Conservation (phyloP, 139 green algal genomes). For the Chlamydomonas sp. region DNA sequence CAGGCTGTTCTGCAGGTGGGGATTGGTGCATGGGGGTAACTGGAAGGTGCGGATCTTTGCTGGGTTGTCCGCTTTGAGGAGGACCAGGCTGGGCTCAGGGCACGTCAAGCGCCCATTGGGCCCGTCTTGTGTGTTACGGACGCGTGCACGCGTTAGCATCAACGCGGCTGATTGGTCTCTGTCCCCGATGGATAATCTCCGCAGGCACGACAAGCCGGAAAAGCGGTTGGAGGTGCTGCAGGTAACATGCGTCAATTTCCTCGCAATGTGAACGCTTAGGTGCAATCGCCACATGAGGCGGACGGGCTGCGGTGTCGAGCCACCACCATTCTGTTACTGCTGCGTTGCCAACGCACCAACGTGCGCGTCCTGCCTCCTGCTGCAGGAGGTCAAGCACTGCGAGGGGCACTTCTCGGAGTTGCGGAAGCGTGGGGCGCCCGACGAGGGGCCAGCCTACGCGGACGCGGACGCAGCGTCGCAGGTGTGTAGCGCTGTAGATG, state of each 20-base stretch:
- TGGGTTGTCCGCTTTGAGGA: too few relatives aligned
- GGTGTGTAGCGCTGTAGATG: conserved; percentile 31
- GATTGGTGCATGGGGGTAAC: too few relatives aligned
- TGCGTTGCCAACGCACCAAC: neutral
- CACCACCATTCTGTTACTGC: neutral
- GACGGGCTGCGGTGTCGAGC: neutral
- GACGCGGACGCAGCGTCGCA: conserved; percentile 69
- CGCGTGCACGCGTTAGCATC: neutral
- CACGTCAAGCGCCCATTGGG: too few relatives aligned
- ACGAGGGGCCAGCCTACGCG: conserved; percentile 62
- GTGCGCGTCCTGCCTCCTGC: neutral
- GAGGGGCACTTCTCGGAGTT: conserved; percentile 78
- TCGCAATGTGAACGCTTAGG: too few relatives aligned
- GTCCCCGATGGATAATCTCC: neutral
- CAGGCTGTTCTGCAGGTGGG: conserved; percentile 76
- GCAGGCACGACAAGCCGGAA: conserved; percentile 19
- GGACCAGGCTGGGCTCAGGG: too few relatives aligned
- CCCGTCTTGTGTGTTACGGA: neutral
- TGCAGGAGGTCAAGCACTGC: conserved; percentile 65
- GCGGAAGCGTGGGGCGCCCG: conserved; percentile 56
- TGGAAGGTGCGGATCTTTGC: too few relatives aligned
- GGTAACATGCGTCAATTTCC: neutral
- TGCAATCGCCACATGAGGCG: neutral
- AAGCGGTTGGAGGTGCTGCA: conserved; percentile 35
- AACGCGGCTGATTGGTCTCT: too few relatives aligned